Evolutionary conservation across 2,329 filamentous ascomycete genomes (phyloP).

Genomic region (Byssothecium circinans): DNA sequence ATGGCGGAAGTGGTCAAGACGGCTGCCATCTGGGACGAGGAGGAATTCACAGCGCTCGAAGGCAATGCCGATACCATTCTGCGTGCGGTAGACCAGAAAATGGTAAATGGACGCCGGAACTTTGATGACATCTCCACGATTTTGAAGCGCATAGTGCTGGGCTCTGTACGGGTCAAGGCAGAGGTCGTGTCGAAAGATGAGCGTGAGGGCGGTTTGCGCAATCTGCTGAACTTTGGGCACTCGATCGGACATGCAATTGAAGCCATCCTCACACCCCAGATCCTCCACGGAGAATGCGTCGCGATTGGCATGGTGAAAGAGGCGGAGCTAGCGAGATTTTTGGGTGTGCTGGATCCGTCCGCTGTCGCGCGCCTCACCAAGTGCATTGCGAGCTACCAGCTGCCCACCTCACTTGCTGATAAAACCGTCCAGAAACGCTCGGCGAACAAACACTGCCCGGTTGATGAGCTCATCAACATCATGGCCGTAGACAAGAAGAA

Average conservation of each 20-base stretch:
- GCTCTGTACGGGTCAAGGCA: constrained; percentile 90
- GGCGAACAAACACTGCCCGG: constrained; percentile 82
- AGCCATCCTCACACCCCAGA: constrained; percentile 90
- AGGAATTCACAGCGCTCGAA: constrained; percentile 83
- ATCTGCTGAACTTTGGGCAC: constrained; percentile 95
- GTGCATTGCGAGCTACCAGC: constrained; percentile 89
- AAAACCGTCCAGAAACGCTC: constrained; percentile 79
- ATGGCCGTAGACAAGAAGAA: constrained; percentile 99
- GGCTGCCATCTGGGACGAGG: constrained; percentile 91
- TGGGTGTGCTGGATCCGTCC: constrained; percentile 81
- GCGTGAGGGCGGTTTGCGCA: constrained; percentile 88
- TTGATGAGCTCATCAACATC: constrained; percentile 81
- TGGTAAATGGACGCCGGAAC: constrained; percentile 58
- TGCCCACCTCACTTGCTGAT: constrained; percentile 84
- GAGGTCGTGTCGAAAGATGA: constrained; percentile 93
- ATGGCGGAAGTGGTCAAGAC: constrained; percentile 99
- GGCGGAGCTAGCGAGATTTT: constrained; percentile 85
- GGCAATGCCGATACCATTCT: constrained; percentile 78
- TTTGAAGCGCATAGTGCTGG: constrained; percentile 70
- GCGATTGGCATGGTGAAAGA: constrained; percentile 99
- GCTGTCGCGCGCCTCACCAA: constrained; percentile 89
- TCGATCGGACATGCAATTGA: constrained; percentile 97
- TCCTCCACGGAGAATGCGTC: constrained; percentile 93
- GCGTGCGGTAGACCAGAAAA: constrained; percentile 66
- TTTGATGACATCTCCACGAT: constrained; percentile 66